Conservation (phyloP, 2,329 filamentous ascomycete species). For the Didymella sp. region DNA sequence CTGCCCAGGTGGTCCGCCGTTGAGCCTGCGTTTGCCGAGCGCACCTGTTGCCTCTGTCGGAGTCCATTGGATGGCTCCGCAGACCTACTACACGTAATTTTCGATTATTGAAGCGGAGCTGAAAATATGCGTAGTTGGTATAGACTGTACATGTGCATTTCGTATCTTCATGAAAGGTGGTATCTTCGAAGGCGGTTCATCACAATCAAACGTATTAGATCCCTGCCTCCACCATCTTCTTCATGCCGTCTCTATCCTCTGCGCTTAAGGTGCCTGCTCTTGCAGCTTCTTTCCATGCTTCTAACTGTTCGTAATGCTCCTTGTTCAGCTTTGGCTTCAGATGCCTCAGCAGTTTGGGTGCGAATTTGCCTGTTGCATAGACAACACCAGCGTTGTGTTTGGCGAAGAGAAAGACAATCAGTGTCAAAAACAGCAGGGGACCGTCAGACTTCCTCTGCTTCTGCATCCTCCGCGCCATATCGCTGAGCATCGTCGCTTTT, state of each 20-base stretch:
- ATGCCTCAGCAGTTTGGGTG: conserved; percentile 49
- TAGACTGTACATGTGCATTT: neutral
- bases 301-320: conserved; percentile 41
- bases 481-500: conserved; percentile 39
- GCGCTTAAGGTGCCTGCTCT: conserved; percentile 41
- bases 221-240: conserved; percentile 34
- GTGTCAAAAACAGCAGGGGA: conserved; percentile 48
- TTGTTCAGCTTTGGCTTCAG: conserved; percentile 34
- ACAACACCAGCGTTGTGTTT: conserved; percentile 42
- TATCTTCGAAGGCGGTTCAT: neutral
- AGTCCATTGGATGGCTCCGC: conserved; percentile 9
- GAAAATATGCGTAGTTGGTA: neutral
- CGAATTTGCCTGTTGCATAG: conserved; percentile 52
- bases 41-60: conserved; percentile 6
- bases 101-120: neutral
- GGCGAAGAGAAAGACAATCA: conserved; percentile 45
- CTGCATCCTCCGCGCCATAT: conserved; percentile 45
- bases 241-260: conserved; percentile 47
- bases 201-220: neutral
- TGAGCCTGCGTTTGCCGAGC: conserved; percentile 16
- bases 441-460: conserved; percentile 46
- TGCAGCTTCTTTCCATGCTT: conserved; percentile 49
- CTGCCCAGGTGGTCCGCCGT: neutral
- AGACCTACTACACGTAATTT: neutral
- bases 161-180: neutral